Percentiles rank a stretch among this genome's conserved stretches.
These are phyloP conservation scores for Kuraishia piskuri DNA, from an alignment of 805 yeast species.

Conservation along the genomic window DNA sequence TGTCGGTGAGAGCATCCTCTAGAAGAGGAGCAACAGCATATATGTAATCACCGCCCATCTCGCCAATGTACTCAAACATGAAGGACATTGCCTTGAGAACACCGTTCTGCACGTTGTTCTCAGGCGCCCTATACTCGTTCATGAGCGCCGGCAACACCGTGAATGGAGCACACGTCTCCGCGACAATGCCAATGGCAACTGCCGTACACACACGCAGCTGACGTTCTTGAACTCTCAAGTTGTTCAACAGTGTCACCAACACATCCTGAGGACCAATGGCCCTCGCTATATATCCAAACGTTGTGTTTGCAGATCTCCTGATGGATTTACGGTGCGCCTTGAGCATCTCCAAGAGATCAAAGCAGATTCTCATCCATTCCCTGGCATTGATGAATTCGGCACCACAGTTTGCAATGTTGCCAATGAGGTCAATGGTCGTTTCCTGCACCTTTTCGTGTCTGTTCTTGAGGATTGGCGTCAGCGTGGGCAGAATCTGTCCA, in stretches of 20 bases:
- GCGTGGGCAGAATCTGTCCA: constrained; percentile 72
- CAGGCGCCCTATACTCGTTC: constrained; percentile 93
- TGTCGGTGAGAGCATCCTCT: constrained; percentile 83
- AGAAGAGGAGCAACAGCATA: constrained; percentile 71
- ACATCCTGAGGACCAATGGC: constrained; percentile 97
- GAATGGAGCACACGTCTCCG: constrained; percentile 87
- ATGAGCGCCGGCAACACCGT: constrained; percentile 89
- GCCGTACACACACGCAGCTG: constrained; percentile 96
- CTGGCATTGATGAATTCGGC: constrained; percentile 80
- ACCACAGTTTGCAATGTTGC: constrained; percentile 70
- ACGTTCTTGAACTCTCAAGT: constrained; percentile 87
- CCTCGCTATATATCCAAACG: constrained; percentile 85
- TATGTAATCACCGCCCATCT: constrained; percentile 70
- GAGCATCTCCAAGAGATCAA: constrained; percentile 81
- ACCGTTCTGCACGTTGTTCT: constrained; percentile 91
- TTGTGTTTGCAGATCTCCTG: constrained; percentile 75
- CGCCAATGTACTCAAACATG: constrained; percentile 86
- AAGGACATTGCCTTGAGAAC: constrained; percentile 85
- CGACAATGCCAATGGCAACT: constrained; percentile 95
- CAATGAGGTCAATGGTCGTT: constrained; percentile 68
- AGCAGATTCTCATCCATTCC: constrained; percentile 97
- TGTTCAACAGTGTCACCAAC: constrained; percentile 71
- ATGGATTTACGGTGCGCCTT: constrained; percentile 72
- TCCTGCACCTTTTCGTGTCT: constrained; percentile 89
- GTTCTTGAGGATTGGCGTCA: constrained; percentile 87